These are phyloP conservation scores for Larix sibirica DNA, from an alignment of 83 land plant species.

Conservation along the genomic window DNA sequence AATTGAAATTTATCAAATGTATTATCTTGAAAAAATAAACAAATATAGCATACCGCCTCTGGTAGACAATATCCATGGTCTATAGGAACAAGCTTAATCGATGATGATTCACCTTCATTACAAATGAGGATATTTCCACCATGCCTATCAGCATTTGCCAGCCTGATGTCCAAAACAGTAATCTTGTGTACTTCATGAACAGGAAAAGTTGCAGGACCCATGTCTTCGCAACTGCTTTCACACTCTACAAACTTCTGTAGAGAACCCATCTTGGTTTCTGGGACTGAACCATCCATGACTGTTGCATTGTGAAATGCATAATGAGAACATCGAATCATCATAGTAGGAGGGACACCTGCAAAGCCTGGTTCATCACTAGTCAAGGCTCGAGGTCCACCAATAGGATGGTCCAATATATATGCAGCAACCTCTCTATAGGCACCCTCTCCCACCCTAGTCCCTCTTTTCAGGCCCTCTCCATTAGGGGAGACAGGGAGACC, in stretches of 20 bases:
- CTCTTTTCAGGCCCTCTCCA: conserved; percentile 37
- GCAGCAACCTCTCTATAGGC: conserved; percentile 54
- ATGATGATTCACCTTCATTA: not conserved
- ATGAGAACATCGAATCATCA: conserved; percentile 40
- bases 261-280: conserved; percentile 38
- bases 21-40: too few species aligned
- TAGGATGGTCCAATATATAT: conserved; percentile 46
- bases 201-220: conserved; percentile 31
- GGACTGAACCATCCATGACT: conserved; percentile 1
- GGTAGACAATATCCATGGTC: conserved; percentile 62
- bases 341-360: conserved; percentile 56
- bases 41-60: conserved; percentile 27
- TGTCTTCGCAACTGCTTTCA: conserved; percentile 42
- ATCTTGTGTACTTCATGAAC: conserved; percentile 53
- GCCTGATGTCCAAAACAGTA: conserved; percentile 40
- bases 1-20: too few species aligned
- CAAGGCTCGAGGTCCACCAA: conserved; percentile 16
- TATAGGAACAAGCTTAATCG: conserved; percentile 38
- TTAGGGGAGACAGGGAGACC: conserved; percentile 16
- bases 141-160: conserved; percentile 52
- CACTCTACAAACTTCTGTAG: conserved; percentile 40
- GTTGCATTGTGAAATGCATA: conserved; percentile 19
- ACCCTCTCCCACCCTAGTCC: conserved; percentile 45
- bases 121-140: conserved; percentile 42
- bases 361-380: conserved; percentile 24